Evolutionary conservation across 176 grass and related monocot genomes (phyloP), one percentile per base, ranked within the genome.

Genomic region (Canna indica): DNA sequence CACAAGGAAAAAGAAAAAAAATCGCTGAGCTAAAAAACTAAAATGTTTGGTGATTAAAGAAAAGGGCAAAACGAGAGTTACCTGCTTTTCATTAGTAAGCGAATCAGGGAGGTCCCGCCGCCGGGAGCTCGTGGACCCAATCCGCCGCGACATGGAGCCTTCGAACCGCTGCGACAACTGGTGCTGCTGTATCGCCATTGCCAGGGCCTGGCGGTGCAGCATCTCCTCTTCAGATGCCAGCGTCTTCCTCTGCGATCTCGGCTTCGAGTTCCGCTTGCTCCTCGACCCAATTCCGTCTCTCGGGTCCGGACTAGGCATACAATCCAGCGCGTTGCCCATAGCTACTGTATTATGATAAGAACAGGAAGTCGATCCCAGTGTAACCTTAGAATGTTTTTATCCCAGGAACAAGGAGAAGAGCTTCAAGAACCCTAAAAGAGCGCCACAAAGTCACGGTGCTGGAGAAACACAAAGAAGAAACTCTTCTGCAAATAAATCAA

Each of bases 171-270:
- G 83, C 15, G 83, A 85, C 17, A 77, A 39, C 38, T 81, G 83
- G 80, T 92, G 89, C 82, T 91, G 84, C 71, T 91, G 89, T 60
- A 91, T 88, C 45, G 94, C 94, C 77, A 93, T 88, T 73, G 94
- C 94, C 20, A 99, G 89, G 34, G 94, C 94, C 81, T 85, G 94
- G 27, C 80, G 87, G 82, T 99, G 94, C 64, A 99, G 71, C 14
- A 88, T 73, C 84, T 99, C 89, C 78, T 93, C 94, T 82, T 99
- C 94, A 20, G 84, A 87, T 30, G 86, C 89, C 24, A 84, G 68
- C 72, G 81, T 90, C 38, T 80, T 76, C 82, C 88, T 84, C 54
- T 82, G 76, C 52, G 84, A 81, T 66, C 81, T 80, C 31, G 79
- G 87, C 72, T 72, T 76, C 38, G 84, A 45, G 39, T 77, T 81